Conservation (phyloP, 2,329 filamentous ascomycete genomes). For the Aspergillus costaricaensis region DNA sequence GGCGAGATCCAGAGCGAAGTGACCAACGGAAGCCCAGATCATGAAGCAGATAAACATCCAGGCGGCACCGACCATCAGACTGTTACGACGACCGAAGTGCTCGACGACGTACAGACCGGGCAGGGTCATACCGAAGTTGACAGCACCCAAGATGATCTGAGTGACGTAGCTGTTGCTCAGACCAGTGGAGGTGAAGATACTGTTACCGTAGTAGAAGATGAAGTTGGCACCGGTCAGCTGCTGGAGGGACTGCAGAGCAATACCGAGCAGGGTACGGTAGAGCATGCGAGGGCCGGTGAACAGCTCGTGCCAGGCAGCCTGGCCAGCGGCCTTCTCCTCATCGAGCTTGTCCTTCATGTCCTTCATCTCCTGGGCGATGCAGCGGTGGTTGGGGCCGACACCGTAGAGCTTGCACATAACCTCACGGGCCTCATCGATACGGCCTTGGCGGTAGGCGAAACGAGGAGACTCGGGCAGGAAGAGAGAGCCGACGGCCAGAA, state of each 20-base stretch:
- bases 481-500: conserved; percentile 57
- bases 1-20: conserved; percentile 42
- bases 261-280: conserved; percentile 49
- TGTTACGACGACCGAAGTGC: conserved; percentile 67
- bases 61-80: conserved; percentile 64
- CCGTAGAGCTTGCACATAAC: conserved; percentile 60
- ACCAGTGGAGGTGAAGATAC: conserved; percentile 68
- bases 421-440: conserved; percentile 52
- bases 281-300: conserved; percentile 52
- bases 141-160: conserved; percentile 67
- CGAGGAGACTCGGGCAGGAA: conserved; percentile 62
- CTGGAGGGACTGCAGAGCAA: conserved; percentile 50
- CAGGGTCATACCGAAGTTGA: conserved; percentile 70
- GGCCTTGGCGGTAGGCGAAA: conserved; percentile 58
- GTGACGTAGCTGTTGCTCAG: conserved; percentile 66
- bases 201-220: conserved; percentile 56
- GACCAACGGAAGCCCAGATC: conserved; percentile 62
- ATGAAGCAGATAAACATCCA: conserved; percentile 68
- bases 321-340: conserved; percentile 51
- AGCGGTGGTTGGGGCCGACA: conserved; percentile 56
- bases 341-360: conserved; percentile 63
- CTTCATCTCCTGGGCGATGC: conserved; percentile 56
- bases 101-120: conserved; percentile 71
- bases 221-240: conserved; percentile 54
- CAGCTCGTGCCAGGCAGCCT: conserved; percentile 46